phyloP scores from a whole-genome alignment of 768 basidiomycete species.

The Cyathus striatus region DNA sequence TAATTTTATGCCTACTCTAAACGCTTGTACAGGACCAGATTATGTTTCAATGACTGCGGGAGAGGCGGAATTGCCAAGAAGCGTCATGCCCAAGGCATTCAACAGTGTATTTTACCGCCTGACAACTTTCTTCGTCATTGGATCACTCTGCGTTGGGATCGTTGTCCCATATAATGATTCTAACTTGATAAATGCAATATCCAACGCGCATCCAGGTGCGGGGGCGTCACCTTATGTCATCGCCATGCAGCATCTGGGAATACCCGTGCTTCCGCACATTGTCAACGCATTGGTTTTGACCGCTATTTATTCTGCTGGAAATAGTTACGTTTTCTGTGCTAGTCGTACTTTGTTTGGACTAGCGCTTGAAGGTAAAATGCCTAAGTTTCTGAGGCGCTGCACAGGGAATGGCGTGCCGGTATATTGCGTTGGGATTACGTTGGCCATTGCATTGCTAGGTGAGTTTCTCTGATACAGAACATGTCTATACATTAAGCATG shows the following conservation, averaged over 20 bases:
- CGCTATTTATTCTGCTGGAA: slow-evolving; percentile 67
- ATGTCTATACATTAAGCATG: neutral
- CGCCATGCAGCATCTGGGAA: slow-evolving; percentile 66
- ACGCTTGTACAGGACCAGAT: slow-evolving; percentile 31
- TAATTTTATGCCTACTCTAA: no score
- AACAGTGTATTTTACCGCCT: slow-evolving; percentile 77
- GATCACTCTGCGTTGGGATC: slow-evolving; percentile 69
- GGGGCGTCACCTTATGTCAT: slow-evolving; percentile 82
- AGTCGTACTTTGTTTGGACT: slow-evolving; percentile 49
- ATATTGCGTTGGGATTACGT: slow-evolving; percentile 41
- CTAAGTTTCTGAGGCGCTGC: slow-evolving; percentile 46
- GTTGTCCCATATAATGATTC: slow-evolving; percentile 72
- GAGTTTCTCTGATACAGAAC: slow-evolving; percentile 6
- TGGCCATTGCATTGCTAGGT: slow-evolving; percentile 33
- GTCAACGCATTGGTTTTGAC: slow-evolving; percentile 71
- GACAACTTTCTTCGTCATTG: slow-evolving; percentile 71
- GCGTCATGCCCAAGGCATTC: slow-evolving; percentile 67
- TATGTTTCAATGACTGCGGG: slow-evolving; percentile 60
- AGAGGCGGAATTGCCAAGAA: slow-evolving; percentile 66
- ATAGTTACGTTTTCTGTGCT: slow-evolving; percentile 61
- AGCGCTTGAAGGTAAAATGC: slow-evolving; percentile 58
- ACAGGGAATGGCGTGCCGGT: slow-evolving; percentile 54
- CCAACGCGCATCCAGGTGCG: slow-evolving; percentile 50
- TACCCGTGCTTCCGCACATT: slow-evolving; percentile 62
- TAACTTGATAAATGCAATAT: slow-evolving; percentile 43